phyloP scores from a whole-genome alignment of 768 basidiomycete genomes.

The Naganishia friedmannii region DNA sequence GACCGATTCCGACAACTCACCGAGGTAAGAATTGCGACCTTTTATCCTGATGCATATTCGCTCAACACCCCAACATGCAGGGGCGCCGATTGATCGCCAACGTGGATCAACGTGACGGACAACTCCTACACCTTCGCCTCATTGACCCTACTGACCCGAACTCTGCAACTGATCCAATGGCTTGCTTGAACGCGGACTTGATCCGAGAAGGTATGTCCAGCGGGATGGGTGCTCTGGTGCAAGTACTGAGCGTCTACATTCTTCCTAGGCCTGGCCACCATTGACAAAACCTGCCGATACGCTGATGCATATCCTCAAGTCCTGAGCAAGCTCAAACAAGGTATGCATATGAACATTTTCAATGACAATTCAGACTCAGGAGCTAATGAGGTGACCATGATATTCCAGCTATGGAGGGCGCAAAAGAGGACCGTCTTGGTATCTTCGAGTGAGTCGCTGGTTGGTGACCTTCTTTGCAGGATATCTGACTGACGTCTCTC shows the following conservation, averaged over 20 bases:
- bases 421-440: constrained; percentile 49
- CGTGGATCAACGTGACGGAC: constrained; percentile 78
- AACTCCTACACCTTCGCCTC: constrained; percentile 77
- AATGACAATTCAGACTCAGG: not conserved
- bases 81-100: constrained; percentile 97
- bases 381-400: not conserved
- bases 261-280: constrained; percentile 44
- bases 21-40: constrained; percentile 55
- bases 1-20: constrained; percentile 80
- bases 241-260: not conserved
- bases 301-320: constrained; percentile 47
- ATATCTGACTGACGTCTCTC: not conserved
- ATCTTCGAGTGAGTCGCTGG: constrained; percentile 49
- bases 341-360: constrained; percentile 32
- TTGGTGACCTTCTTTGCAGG: not conserved
- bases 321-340: constrained; percentile 44
- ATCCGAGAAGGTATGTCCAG: constrained; percentile 69
- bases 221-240: too few relatives aligned
- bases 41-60: not conserved
- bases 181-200: constrained; percentile 84
- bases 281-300: constrained; percentile 49
- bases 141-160: constrained; percentile 80
- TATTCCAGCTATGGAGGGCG: constrained; percentile 47
- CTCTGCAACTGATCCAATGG: constrained; percentile 65
- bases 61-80: constrained; percentile 38